phyloP scores from a whole-genome alignment of 441 rosid genomes.

The Mallotus japonicus region DNA sequence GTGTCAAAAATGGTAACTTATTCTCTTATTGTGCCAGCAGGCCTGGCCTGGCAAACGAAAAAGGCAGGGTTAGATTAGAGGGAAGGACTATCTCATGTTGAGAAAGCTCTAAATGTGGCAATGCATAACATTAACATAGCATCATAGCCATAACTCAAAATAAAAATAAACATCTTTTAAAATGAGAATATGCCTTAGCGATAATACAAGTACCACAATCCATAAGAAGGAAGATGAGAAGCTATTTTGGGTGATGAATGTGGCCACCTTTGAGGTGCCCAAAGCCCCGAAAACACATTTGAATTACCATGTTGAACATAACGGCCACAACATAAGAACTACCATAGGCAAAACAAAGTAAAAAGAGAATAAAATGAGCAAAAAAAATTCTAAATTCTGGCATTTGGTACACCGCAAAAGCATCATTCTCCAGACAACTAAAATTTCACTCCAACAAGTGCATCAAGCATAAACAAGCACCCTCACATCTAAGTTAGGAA shows the following conservation, averaged over 20 bases:
- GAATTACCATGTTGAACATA: conserved; percentile 28
- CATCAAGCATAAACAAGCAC: not conserved
- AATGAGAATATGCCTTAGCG: conserved; percentile 6
- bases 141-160: not conserved
- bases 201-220: conserved; percentile 14
- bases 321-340: conserved; percentile 12
- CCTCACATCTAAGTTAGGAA: conserved; percentile 7
- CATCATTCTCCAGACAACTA: not conserved
- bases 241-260: conserved; percentile 6
- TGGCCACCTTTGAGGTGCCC: conserved; percentile 7
- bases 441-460: conserved; percentile 13
- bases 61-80: no score
- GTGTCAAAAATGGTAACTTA: no score
- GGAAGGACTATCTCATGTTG: no score
- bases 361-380: not conserved
- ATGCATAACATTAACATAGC: not conserved
- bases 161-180: not conserved
- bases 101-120: no score
- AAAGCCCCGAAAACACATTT: conserved; percentile 24
- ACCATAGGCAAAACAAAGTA: not conserved
- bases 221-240: not conserved
- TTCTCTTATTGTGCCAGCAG: no score
- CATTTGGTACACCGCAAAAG: conserved; percentile 13
- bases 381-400: not conserved
- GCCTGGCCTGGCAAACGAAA: no score